Evolutionary conservation across 495 filamentous ascomycete genomes (phyloP).

Genomic region (Neurospora sp.): DNA sequence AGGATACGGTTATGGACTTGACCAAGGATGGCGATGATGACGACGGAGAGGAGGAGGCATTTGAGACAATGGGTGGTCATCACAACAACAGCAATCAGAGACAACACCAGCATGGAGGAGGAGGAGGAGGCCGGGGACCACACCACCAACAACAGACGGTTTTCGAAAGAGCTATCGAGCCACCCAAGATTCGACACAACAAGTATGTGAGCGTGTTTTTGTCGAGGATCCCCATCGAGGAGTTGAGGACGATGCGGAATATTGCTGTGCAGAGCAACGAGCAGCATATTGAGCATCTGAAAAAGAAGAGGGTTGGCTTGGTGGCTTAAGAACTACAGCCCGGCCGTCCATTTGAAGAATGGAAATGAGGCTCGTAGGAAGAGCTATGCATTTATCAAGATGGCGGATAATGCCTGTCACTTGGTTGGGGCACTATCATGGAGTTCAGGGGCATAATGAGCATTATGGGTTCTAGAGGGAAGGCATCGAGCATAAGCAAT

Average conservation of each 20-base stretch:
- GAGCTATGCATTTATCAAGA: not conserved
- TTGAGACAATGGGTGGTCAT: conserved; percentile 36
- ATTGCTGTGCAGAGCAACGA: conserved; percentile 29
- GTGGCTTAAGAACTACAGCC: not conserved
- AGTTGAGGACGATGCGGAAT: conserved; percentile 26
- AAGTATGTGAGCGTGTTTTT: conserved; percentile 52
- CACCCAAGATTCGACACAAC: conserved; percentile 13
- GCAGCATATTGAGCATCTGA: conserved; percentile 14
- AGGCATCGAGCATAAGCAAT: not conserved
- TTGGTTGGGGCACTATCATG: not conserved
- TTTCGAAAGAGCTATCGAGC: conserved; percentile 31
- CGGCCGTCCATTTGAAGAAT: not conserved
- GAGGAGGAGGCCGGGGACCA: not conserved
- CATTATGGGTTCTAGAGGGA: not conserved
- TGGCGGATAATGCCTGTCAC: not conserved
- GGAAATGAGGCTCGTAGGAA: not conserved
- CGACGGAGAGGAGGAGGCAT: conserved; percentile 23
- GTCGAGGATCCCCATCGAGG: conserved; percentile 41
- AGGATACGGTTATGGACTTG: conserved; percentile 24
- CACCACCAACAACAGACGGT: conserved; percentile 21
- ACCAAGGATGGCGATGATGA: conserved; percentile 8
- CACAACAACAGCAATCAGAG: not conserved
- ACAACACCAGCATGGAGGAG: not conserved
- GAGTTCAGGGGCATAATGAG: not conserved
- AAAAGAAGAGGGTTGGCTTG: conserved; percentile 13